phyloP scores from a whole-genome alignment of 805 yeast species.

The Saccharomycopsis sp. region DNA sequence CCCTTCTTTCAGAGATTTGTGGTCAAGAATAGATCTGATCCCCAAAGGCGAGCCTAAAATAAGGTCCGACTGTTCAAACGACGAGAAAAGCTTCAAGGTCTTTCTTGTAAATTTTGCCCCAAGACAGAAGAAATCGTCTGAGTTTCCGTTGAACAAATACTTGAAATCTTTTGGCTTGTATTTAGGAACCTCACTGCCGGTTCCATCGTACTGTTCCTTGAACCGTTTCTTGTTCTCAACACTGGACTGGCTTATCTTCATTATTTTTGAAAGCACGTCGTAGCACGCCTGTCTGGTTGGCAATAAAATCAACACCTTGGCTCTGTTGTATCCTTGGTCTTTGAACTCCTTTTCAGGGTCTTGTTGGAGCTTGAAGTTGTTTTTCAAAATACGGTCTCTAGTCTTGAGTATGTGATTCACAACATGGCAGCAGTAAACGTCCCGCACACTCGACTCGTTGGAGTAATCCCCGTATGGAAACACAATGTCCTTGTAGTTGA shows the following conservation, averaged over 20 bases:
- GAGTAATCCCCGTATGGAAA: conserved; percentile 47
- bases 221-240: conserved; percentile 79
- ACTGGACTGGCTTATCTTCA: conserved; percentile 55
- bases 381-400: conserved; percentile 74
- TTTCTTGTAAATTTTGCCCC: conserved; percentile 91
- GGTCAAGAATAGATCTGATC: conserved; percentile 68
- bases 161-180: conserved; percentile 80
- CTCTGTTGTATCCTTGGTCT: conserved; percentile 95
- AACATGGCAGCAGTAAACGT: conserved; percentile 61
- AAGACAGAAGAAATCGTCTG: conserved; percentile 83
- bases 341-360: conserved; percentile 53
- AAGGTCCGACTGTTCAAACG: conserved; percentile 78
- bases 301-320: conserved; percentile 72
- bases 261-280: conserved; percentile 56
- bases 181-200: conserved; percentile 33
- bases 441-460: conserved; percentile 49
- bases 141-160: conserved; percentile 76
- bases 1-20: conserved; percentile 46
- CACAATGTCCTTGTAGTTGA: conserved; percentile 65
- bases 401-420: conserved; percentile 83
- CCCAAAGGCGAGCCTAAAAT: conserved; percentile 92
- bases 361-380: conserved; percentile 48
- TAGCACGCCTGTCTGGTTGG: conserved; percentile 82
- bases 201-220: conserved; percentile 55
- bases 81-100: conserved; percentile 73